A percentile compares a stretch with the other conserved stretches of the same genome.
Evolutionary conservation across 805 yeast genomes (phyloP).

Genomic region (Starmerella tilneyi): DNA sequence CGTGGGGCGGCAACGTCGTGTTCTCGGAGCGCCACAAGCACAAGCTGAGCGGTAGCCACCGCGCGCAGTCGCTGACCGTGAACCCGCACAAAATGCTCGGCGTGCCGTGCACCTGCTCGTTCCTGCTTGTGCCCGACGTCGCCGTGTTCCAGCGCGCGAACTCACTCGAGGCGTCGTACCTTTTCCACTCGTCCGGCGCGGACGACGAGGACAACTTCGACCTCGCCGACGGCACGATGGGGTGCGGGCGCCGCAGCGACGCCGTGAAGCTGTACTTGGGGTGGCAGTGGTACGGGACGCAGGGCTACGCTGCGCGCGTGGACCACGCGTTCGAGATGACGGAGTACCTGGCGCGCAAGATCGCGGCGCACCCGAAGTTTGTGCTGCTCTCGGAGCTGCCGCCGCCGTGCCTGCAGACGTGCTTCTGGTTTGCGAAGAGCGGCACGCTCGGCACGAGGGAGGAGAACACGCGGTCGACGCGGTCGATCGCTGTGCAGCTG

Average conservation of each 20-base stretch:
- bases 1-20: conserved; percentile 82
- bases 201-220: conserved; percentile 47
- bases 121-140: conserved; percentile 61
- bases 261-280: conserved; percentile 66
- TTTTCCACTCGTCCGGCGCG: conserved; percentile 54
- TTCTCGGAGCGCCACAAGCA: conserved; percentile 43
- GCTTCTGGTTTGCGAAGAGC: conserved; percentile 58
- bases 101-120: conserved; percentile 61
- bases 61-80: conserved; percentile 65
- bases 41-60: conserved; percentile 48
- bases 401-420: conserved; percentile 74
- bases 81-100: conserved; percentile 87
- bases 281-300: conserved; percentile 68
- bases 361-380: conserved; percentile 39
- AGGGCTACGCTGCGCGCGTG: conserved; percentile 55
- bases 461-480: conserved; percentile 46
- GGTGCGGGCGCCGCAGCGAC: conserved; percentile 81
- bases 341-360: conserved; percentile 45
- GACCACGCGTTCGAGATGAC: conserved; percentile 64
- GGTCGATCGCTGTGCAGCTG: conserved; percentile 50
- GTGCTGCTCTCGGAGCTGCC: conserved; percentile 45
- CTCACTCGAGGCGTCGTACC: conserved; percentile 68
- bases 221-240: conserved; percentile 84
- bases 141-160: conserved; percentile 57
- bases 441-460: conserved; percentile 30